phyloP scores from a whole-genome alignment of 2,329 filamentous ascomycete genomes.

The Pseudopithomyces maydicus region DNA sequence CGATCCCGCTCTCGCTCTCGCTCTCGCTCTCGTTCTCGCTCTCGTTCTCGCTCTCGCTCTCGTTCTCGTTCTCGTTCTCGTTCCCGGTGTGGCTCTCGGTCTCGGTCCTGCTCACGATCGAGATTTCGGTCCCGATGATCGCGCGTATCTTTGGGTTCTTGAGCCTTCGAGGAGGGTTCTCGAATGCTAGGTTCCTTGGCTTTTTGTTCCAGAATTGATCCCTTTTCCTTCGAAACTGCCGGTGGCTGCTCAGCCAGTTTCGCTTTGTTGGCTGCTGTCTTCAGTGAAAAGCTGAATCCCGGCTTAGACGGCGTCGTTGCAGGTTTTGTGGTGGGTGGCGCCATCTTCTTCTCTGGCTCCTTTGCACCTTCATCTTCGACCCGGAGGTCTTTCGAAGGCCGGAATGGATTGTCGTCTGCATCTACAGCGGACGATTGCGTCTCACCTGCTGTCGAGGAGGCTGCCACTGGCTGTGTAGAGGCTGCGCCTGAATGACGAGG shows the following conservation, averaged over 20 bases:
- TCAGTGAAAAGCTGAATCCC: constrained; percentile 89
- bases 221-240: constrained; percentile 47
- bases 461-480: constrained; percentile 20
- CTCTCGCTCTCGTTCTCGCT: constrained; percentile 41
- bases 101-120: constrained; percentile 36
- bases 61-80: constrained; percentile 36
- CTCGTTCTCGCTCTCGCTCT: constrained; percentile 43
- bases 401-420: constrained; percentile 65
- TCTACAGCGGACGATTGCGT: constrained; percentile 45
- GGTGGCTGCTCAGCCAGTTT: constrained; percentile 50
- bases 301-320: constrained; percentile 58
- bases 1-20: constrained; percentile 39
- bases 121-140: constrained; percentile 31
- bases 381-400: constrained; percentile 67
- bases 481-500: constrained; percentile 28
- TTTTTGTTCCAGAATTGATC: constrained; percentile 48
- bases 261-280: constrained; percentile 63
- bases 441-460: constrained; percentile 18
- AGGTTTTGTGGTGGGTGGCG: constrained; percentile 56
- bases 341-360: constrained; percentile 56
- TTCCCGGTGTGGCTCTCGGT: constrained; percentile 35
- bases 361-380: constrained; percentile 66
- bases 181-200: constrained; percentile 43
- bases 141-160: constrained; percentile 30
- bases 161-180: constrained; percentile 24